Percentiles rank a stretch among this genome's conserved stretches.
phyloP scores from a whole-genome alignment of 179 eudicot genomes.

The Spergularia azorica region DNA sequence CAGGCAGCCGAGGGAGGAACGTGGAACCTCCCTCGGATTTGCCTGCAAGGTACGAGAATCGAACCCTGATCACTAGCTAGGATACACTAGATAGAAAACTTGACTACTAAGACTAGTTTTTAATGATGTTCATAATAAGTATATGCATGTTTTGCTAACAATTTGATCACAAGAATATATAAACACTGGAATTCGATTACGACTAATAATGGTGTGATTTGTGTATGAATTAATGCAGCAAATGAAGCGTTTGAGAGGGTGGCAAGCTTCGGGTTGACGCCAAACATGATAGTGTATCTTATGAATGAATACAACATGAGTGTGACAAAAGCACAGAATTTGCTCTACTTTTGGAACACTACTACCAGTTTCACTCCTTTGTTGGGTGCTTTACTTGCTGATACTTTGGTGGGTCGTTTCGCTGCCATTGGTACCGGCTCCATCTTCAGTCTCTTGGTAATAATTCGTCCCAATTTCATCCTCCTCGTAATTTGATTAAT shows the following conservation, averaged over 20 bases:
- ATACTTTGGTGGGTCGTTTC: constrained; percentile 76
- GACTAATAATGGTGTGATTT: not conserved
- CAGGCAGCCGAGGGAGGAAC: too few species aligned
- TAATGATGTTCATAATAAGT: too few species aligned
- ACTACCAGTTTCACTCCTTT: constrained; percentile 75
- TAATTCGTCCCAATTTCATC: not conserved
- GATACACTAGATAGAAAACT: too few species aligned
- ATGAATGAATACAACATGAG: constrained; percentile 67
- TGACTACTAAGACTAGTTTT: too few species aligned
- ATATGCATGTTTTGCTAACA: too few species aligned
- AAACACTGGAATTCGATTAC: not conserved
- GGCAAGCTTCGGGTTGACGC: constrained; percentile 79
- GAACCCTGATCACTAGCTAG: too few species aligned
- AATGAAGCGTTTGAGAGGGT: constrained; percentile 95
- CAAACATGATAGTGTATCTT: constrained; percentile 82
- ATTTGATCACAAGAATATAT: too few species aligned
- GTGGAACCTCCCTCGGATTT: too few species aligned
- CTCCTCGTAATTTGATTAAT: not conserved
- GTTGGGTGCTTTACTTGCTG: constrained; percentile 79
- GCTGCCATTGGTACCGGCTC: constrained; percentile 76
- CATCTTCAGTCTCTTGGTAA: constrained; percentile 67
- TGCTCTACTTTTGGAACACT: constrained; percentile 63
- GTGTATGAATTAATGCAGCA: constrained; percentile 35
- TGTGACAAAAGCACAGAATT: constrained; percentile 49
- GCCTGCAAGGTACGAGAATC: too few species aligned